Percentiles rank a stretch among this genome's conserved stretches.
Evolutionary conservation across 2,329 filamentous ascomycete species (phyloP).

Genomic region (Graphium sp.): DNA sequence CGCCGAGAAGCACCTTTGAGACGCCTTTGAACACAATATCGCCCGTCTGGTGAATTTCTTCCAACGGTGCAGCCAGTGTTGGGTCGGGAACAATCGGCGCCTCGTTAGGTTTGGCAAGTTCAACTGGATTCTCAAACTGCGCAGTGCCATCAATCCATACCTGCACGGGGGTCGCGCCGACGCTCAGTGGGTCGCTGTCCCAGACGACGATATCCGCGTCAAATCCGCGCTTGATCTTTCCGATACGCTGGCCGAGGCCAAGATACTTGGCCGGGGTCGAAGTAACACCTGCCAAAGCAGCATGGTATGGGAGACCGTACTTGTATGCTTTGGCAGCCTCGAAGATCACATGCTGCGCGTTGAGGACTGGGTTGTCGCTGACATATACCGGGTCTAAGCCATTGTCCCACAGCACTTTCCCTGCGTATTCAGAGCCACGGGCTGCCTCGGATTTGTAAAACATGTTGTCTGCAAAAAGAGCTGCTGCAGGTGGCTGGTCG

Average conservation of each 20-base stretch:
- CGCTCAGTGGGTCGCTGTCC: constrained; percentile 44
- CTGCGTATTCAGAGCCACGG: constrained; percentile 46
- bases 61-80: constrained; percentile 20
- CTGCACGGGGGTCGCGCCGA: constrained; percentile 41
- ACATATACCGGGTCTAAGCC: constrained; percentile 51
- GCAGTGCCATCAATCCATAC: constrained; percentile 46
- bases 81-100: constrained; percentile 20
- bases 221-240: constrained; percentile 43
- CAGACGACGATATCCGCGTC: constrained; percentile 46
- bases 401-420: constrained; percentile 47
- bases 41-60: constrained; percentile 18
- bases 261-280: constrained; percentile 40
- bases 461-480: constrained; percentile 57
- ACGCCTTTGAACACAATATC: constrained; percentile 41
- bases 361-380: constrained; percentile 54
- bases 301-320: constrained; percentile 44
- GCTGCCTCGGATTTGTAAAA: constrained; percentile 56
- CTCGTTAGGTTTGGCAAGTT: constrained; percentile 30
- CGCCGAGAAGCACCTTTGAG: constrained; percentile 10
- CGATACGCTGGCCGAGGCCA: constrained; percentile 37
- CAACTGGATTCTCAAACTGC: constrained; percentile 36
- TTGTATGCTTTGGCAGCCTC: constrained; percentile 43
- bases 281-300: constrained; percentile 39
- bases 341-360: constrained; percentile 52
- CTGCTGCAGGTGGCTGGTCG: constrained; percentile 34